A percentile compares a stretch with the other conserved stretches of the same genome.
Conservation (phyloP, 306 rosid species). For the Dalbergia cultrata region DNA sequence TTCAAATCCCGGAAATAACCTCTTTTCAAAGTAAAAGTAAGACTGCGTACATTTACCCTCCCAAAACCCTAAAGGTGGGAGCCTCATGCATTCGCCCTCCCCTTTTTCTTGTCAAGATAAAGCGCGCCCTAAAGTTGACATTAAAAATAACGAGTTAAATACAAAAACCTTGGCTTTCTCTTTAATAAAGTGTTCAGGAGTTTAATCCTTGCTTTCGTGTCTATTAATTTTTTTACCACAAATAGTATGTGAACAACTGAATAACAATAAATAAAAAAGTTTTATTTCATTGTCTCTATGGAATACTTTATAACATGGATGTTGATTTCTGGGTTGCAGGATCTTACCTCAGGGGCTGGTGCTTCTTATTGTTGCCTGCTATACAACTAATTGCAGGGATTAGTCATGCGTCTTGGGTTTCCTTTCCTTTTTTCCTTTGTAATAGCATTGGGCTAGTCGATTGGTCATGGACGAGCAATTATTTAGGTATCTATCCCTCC, state of each 20-base stretch:
- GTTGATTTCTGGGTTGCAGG: constrained; percentile 58
- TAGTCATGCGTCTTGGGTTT: constrained; percentile 89
- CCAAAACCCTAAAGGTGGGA: no score
- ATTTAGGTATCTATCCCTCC: constrained; percentile 69
- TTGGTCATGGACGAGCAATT: constrained; percentile 91
- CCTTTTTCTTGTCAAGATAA: neutral
- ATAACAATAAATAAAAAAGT: neutral
- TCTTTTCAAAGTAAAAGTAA: no score
- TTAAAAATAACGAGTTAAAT: neutral
- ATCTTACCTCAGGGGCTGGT: constrained; percentile 72
- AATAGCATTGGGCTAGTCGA: constrained; percentile 85
- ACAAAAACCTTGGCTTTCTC: neutral
- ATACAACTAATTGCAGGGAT: constrained; percentile 88
- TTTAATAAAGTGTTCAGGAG: neutral
- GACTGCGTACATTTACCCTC: no score
- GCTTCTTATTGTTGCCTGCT: constrained; percentile 86
- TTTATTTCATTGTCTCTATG: constrained; percentile 2
- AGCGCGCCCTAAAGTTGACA: constrained; percentile 10
- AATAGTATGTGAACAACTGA: neutral
- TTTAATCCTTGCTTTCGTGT: constrained; percentile 20
- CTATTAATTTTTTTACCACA: neutral
- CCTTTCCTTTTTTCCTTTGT: constrained; percentile 91
- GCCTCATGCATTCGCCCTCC: no score
- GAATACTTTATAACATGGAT: constrained; percentile 29
- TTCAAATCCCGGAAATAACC: no score